phyloP scores from a whole-genome alignment of 306 rosid genomes.

The Albizia julibrissin region DNA sequence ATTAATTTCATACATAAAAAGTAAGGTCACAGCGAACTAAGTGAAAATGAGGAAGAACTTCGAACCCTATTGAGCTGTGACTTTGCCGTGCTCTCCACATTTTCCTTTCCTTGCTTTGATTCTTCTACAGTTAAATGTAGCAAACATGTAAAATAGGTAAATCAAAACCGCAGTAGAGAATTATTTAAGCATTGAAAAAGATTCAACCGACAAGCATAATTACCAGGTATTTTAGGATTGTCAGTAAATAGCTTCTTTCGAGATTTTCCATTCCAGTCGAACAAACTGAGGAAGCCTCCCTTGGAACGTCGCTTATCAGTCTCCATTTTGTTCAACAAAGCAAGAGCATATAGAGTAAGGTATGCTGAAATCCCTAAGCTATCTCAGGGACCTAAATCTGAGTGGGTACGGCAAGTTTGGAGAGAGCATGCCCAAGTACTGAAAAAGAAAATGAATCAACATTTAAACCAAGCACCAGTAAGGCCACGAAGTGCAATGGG shows the following conservation, averaged over 20 bases:
- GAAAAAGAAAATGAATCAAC: background rate
- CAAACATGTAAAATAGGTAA: slow-evolving; percentile 8
- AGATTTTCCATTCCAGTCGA: slow-evolving; percentile 96
- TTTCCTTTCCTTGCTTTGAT: slow-evolving; percentile 63
- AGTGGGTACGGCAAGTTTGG: background rate
- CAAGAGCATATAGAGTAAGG: slow-evolving; percentile 13
- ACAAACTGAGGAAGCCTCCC: slow-evolving; percentile 85
- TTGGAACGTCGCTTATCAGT: slow-evolving; percentile 81
- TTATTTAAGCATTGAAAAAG: slow-evolving; percentile 11
- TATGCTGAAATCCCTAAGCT: slow-evolving; percentile 13
- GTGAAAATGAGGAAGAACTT: slow-evolving; percentile 16
- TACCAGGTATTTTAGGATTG: slow-evolving; percentile 58
- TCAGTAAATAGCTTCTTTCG: slow-evolving; percentile 64
- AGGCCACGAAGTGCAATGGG: background rate
- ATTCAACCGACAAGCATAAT: slow-evolving; percentile 20
- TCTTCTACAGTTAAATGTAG: slow-evolving; percentile 47
- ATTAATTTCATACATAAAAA: background rate
- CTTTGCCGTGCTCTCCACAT: slow-evolving; percentile 51
- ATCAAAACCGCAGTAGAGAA: background rate
- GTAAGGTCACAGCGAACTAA: background rate
- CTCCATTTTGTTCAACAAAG: slow-evolving; percentile 51
- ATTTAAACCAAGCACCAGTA: slow-evolving; percentile 21
- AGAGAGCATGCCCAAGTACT: background rate
- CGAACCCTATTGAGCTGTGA: slow-evolving; percentile 55
- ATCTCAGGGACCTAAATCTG: slow-evolving; percentile 34